Base-by-base conservation (phyloP, 2,329 filamentous ascomycete genomes). In the Ascochyta pisi region DNA sequence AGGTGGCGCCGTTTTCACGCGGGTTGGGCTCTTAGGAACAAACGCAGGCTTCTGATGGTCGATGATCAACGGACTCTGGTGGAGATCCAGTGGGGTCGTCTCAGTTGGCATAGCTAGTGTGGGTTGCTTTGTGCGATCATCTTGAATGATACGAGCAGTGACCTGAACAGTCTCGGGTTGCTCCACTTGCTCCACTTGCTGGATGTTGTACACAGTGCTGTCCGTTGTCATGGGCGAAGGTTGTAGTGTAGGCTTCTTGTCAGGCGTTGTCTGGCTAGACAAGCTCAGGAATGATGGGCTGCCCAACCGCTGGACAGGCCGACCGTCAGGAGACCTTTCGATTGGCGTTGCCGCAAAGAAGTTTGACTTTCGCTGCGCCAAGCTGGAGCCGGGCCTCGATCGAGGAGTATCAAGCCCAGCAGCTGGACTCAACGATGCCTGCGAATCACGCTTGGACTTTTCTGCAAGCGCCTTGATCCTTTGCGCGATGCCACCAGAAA, bases 401-500 rank as follows among this genome's bases (percentile, higher is more conserved):
- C 57, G 60, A n/a, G 48, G 54, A 9, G 43, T 37, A 33, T 57
- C 54, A n/a, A 49, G 45, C n/a, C 27, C 41, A 22, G n/a, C 15
- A n/a, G n/a, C 7, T 16, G 59, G 59, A 23, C 67, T 57, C 19
- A 71, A 65, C 26, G 73, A 63, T 47, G 67, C 57, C 45, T 63
- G 50, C 19, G 69, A 73, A 69, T 70, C 82, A 77, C 56, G 88
- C 83, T 63, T 80, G 3, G 82, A 82, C 51, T 95, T 83, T 74
- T 92, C 93, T 71, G 96, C 91, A 49, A 99, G 81, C 6, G 93
- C 92, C 76, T 96, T 96, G 74, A 98, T 98, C 38, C 95, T 89
- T 73, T 94, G 91, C 3, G 94, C 96, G 58, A 99, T 97, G 64
- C 91, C 92, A 8, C 90, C 92, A 7, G 92, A 93, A 23, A 98